Conservation (phyloP, 495 filamentous ascomycete genomes). For the Trichoderma orchidacearum region DNA sequence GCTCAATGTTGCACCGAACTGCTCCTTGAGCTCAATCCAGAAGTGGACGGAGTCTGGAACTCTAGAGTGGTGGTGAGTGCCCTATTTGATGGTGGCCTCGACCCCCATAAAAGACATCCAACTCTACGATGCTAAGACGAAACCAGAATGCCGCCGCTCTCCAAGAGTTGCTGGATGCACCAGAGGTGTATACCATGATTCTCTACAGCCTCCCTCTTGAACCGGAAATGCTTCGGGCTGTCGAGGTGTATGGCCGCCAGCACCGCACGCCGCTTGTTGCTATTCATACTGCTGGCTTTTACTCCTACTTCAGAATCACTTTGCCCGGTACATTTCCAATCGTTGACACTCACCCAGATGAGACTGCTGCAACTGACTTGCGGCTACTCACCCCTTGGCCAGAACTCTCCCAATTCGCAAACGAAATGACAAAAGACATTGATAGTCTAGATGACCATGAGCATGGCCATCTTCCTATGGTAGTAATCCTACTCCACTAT, state of each 20-base stretch:
- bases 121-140: too few relatives aligned
- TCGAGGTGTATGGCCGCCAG: conserved; percentile 43
- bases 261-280: conserved; percentile 66
- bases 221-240: conserved; percentile 37
- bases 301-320: conserved; percentile 65
- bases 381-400: conserved; percentile 80
- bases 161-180: conserved; percentile 29
- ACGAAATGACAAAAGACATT: conserved; percentile 48
- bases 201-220: conserved; percentile 60
- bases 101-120: too few relatives aligned
- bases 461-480: conserved; percentile 87
- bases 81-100: too few relatives aligned
- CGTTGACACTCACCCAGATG: conserved; percentile 91
- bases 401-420: conserved; percentile 54
- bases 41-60: conserved; percentile 60
- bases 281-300: conserved; percentile 78
- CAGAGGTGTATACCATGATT: conserved; percentile 53
- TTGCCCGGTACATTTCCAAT: conserved; percentile 75
- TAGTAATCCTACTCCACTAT: conserved; percentile 73
- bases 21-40: conserved; percentile 87
- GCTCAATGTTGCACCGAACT: conserved; percentile 63
- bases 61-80: conserved; percentile 7
- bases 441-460: conserved; percentile 61
- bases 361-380: conserved; percentile 72
- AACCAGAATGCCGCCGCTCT: conserved; percentile 8